A percentile compares a stretch with the other conserved stretches of the same genome.
Conservation (phyloP, 805 yeast genomes). For the Teunomyces atbi region DNA sequence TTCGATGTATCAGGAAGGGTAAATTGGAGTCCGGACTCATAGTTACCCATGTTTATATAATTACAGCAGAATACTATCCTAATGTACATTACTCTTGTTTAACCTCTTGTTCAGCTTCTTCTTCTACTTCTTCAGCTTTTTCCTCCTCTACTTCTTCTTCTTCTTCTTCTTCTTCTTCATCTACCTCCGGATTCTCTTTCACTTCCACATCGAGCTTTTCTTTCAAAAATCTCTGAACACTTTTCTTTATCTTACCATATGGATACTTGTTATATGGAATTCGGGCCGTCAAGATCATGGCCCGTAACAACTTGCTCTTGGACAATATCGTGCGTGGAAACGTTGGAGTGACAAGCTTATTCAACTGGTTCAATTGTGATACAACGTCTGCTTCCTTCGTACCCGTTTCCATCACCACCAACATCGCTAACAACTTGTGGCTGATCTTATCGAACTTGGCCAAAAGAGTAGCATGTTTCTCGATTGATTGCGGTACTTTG, state of each 20-base stretch:
- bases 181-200: conserved; percentile 9
- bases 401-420: conserved; percentile 15
- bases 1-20: conserved; percentile 10
- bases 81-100: background rate
- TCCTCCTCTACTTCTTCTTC: conserved; percentile 6
- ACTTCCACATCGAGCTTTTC: conserved; percentile 18
- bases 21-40: conserved; percentile 1
- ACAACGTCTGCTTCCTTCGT: conserved; percentile 16
- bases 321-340: conserved; percentile 31
- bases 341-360: conserved; percentile 11
- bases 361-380: conserved; percentile 15
- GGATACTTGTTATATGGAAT: conserved; percentile 23
- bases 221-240: conserved; percentile 20
- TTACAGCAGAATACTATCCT: too few relatives aligned
- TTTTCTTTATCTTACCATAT: conserved; percentile 14
- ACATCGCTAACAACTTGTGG: conserved; percentile 14
- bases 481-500: conserved; percentile 26
- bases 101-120: conserved; percentile 6
- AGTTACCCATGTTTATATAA: conserved; percentile 1
- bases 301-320: conserved; percentile 30
- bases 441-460: conserved; percentile 17
- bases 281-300: conserved; percentile 30
- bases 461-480: conserved; percentile 14
- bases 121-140: conserved; percentile 5
- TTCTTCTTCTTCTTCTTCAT: conserved; percentile 8